Evolutionary conservation across 225 moss, liverwort and hornwort genomes (phyloP), one percentile per base, ranked within the genome.

Genomic region (Bryum argenteum): DNA sequence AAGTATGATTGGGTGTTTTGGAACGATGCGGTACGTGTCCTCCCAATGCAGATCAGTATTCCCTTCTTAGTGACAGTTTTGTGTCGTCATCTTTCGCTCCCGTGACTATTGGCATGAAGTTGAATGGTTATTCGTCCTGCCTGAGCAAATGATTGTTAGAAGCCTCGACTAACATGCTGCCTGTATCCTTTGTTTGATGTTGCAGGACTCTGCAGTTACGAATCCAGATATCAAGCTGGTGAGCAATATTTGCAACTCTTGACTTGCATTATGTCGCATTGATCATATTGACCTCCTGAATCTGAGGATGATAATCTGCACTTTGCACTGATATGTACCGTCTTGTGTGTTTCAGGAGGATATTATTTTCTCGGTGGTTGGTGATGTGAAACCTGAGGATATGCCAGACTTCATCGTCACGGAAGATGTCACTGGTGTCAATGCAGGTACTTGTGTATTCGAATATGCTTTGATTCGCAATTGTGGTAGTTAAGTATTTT

Each of bases 191-290:
- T 69, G 53, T 51, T 45, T 48, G 53, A 33, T 60, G 68, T 40
- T 77, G 76, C 94, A 98, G 97, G 98, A 98, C 81, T 98, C 98
- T 66, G 94, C 94, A 6, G 94, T 98, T 42, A 98, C 98, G 6
- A 98, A 98, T 79, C 94, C 94, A 11, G 63, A 85, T 52, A 80
- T 88, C 39, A 89, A 92, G 73, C 92, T 98, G 65, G 97, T 97
- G 83, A 94, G 90, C 43, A 40, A 2, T 42, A 20, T 11, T 70
- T 66, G 39, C 60, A 15, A 47, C 9, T 54, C 20, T 54, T 23
- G 20, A 55, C 26, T 56, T 39, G 11, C 11, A 47, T n/a, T n/a
- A 17, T 51, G 70, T 45, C 12, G 7, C 39, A 26, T 39, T 11
- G 9, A 2, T 41, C 3, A 15, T 23, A 24, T 48, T n/a, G 15